Evolutionary conservation across 257 asterid species (phyloP).

Genomic region (Apocynum venetum): DNA sequence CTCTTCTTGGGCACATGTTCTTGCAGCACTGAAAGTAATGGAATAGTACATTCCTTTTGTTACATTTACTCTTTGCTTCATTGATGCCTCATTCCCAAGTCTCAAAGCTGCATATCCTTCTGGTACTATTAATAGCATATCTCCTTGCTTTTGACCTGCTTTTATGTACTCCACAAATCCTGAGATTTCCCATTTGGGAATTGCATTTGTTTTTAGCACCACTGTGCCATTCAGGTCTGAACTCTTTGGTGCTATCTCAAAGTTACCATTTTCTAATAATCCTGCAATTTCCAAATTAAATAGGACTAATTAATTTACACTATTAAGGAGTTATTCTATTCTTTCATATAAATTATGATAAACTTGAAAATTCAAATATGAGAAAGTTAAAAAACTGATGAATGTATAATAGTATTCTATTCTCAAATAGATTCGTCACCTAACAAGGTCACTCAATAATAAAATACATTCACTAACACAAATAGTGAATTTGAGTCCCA

Average conservation of each 20-base stretch:
- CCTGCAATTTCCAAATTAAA: conserved; percentile 39
- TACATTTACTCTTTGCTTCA: conserved; percentile 62
- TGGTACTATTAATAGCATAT: conserved; percentile 87
- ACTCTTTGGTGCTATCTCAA: conserved; percentile 55
- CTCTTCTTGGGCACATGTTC: conserved; percentile 96
- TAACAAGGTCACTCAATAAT: not conserved
- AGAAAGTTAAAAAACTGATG: no score
- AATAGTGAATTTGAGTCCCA: no score
- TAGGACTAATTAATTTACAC: no score
- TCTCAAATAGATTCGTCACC: not conserved
- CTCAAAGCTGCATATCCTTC: conserved; percentile 91
- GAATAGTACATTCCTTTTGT: conserved; percentile 77
- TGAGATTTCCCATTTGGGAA: conserved; percentile 66
- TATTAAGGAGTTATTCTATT: no score
- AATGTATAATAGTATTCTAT: not conserved
- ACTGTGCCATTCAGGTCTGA: conserved; percentile 65
- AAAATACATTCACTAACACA: no score
- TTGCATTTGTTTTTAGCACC: conserved; percentile 51
- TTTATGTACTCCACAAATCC: conserved; percentile 94
- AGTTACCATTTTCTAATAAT: conserved; percentile 71
- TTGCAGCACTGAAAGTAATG: conserved; percentile 81
- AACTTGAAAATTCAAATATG: no score
- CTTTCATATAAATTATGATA: no score
- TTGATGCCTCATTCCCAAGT: conserved; percentile 88
- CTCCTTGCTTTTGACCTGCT: conserved; percentile 97